Conservation (phyloP, 805 yeast species). For the Ogataea ganodermae region DNA sequence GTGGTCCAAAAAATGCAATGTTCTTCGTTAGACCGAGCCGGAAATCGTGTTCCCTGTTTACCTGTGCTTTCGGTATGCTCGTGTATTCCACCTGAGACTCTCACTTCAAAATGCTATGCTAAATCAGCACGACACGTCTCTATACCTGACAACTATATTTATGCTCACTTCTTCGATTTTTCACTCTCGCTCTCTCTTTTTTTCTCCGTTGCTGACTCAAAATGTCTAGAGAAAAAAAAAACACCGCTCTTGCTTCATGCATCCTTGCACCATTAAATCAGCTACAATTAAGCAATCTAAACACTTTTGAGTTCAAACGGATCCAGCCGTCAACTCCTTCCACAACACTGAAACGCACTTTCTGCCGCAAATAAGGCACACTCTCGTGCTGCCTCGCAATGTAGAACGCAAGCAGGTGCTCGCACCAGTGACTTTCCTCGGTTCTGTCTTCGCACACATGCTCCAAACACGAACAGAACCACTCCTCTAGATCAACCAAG, state of each 20-base stretch:
- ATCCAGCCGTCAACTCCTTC: constrained; percentile 7
- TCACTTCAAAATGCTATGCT: neutral
- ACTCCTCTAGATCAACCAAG: constrained; percentile 11
- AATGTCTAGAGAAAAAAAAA: neutral
- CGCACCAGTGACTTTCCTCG: constrained; percentile 2
- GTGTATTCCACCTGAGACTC: constrained; percentile 1
- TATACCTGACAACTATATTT: neutral
- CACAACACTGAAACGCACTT: neutral
- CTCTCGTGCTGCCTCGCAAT: neutral
- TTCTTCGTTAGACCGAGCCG: neutral
- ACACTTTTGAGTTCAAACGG: constrained; percentile 1
- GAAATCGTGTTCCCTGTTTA: neutral
- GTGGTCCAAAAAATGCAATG: constrained; percentile 1
- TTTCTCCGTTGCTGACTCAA: too few species aligned
- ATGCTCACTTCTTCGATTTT: constrained; percentile 2
- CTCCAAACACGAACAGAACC: constrained; percentile 19
- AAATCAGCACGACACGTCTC: neutral
- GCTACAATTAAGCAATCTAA: neutral
- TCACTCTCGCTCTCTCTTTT: constrained; percentile 1
- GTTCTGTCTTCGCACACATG: neutral
- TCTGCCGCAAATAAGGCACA: neutral
- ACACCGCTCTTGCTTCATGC: neutral
- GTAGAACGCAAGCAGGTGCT: constrained; percentile 7
- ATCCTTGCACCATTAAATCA: constrained; percentile 3
- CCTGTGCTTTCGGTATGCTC: neutral